phyloP scores from a whole-genome alignment of 345 rosid genomes.

The Punica granatum region DNA sequence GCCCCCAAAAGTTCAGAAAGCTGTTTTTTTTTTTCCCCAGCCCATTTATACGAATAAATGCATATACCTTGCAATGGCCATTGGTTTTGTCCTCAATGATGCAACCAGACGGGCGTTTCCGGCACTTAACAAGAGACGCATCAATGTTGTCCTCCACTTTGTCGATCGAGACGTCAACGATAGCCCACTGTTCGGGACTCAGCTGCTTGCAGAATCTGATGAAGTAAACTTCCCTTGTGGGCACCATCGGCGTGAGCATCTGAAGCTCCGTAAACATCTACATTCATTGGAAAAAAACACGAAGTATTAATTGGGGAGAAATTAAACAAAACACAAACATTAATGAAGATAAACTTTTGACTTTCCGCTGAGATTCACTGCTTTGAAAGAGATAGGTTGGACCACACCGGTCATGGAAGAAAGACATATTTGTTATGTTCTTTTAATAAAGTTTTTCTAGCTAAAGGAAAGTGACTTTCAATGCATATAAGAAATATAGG shows the following conservation, averaged over 20 bases:
- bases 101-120: constrained; percentile 96
- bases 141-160: constrained; percentile 78
- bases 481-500: no score
- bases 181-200: constrained; percentile 81
- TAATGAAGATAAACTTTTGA: background rate
- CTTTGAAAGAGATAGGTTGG: background rate
- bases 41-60: background rate
- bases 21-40: background rate
- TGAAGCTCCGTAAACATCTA: constrained; percentile 99
- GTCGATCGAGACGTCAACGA: constrained; percentile 81
- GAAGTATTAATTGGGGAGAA: background rate
- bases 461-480: no score
- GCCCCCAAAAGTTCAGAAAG: background rate
- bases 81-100: constrained; percentile 83
- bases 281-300: constrained; percentile 4
- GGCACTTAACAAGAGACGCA: constrained; percentile 72
- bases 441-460: no score
- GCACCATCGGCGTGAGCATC: constrained; percentile 89
- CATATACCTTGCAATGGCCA: constrained; percentile 79
- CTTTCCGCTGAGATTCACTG: constrained; percentile 8
- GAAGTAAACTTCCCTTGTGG: constrained; percentile 87
- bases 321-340: background rate
- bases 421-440: no score
- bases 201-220: constrained; percentile 75
- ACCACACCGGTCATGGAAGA: no score